Percentiles rank a stretch among this genome's conserved stretches.
Conservation (phyloP, 2,329 filamentous ascomycete species). For the Sphaerostilbella broomeana region DNA sequence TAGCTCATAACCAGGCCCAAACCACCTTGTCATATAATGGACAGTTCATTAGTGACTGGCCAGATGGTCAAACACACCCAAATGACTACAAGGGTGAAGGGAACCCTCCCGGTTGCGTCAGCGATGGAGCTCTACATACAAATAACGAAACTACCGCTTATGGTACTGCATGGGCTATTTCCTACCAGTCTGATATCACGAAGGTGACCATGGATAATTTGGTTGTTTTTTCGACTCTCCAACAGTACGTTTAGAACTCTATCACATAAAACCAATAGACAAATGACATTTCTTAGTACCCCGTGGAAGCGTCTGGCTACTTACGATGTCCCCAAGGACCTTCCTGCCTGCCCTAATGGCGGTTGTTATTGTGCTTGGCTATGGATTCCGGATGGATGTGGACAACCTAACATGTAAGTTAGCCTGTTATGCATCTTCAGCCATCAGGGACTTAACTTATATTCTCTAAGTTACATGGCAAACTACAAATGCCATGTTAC, state of each 20-base stretch:
- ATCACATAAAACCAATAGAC: too few relatives aligned
- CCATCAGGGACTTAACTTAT: not conserved
- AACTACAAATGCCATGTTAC: slow-evolving; percentile 41
- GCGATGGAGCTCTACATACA: slow-evolving; percentile 38
- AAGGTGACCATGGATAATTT: slow-evolving; percentile 41
- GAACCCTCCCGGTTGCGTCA: slow-evolving; percentile 19
- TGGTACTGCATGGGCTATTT: slow-evolving; percentile 41
- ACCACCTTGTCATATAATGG: slow-evolving; percentile 38
- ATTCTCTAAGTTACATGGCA: slow-evolving; percentile 32
- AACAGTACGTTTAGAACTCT: slow-evolving; percentile 25
- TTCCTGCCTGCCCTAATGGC: slow-evolving; percentile 17
- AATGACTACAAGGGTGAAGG: slow-evolving; percentile 35
- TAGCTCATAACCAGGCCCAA: slow-evolving; percentile 39
- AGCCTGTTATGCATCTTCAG: not conserved
- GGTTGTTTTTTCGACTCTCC: slow-evolving; percentile 37
- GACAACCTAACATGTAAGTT: slow-evolving; percentile 19
- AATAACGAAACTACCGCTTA: slow-evolving; percentile 34
- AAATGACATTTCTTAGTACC: slow-evolving; percentile 8
- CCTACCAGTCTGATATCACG: slow-evolving; percentile 35
- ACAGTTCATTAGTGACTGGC: slow-evolving; percentile 32
- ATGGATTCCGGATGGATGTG: slow-evolving; percentile 20
- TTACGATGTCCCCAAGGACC: slow-evolving; percentile 19
- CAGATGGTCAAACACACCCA: slow-evolving; percentile 35
- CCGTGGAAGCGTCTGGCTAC: slow-evolving; percentile 19
- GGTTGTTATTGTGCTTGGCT: slow-evolving; percentile 23